Evolutionary conservation across 352 stramenopile genomes (phyloP), one percentile per base, ranked within the genome.

Genomic region (Pythium phragmitis): DNA sequence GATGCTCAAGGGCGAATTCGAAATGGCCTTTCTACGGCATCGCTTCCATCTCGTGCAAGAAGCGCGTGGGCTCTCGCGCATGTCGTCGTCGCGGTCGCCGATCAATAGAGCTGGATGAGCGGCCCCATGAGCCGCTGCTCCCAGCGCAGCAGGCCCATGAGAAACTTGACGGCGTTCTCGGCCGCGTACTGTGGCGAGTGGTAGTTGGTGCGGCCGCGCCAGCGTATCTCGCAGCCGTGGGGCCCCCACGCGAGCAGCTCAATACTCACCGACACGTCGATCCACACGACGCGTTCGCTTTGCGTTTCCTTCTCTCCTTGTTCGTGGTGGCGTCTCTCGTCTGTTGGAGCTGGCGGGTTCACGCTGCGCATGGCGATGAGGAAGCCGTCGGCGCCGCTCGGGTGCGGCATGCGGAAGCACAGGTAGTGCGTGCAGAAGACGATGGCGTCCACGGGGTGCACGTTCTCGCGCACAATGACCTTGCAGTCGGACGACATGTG

Each of bases 31-130:
- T 65, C 65, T 94, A 39, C 73, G 82, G 17, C 85, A 94, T 59
- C 82, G 84, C 4, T 91, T 93, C 66, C 84, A 93, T 56, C 72
- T 90, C 50, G 78, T 92, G 51, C 80, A 92, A 63, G 83, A 92
- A 60, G 72, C 76, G 16, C 70, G 76, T 11, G 80, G 83, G 3
- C 75, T 91, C 46, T 91, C 82, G 13, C 65, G 82, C 5, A 75
- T 89, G 62, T 75, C 81, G 16, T 69, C 79, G 17, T 79, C 72
- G n/a, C 76, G 33, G 16, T 28, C 28, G 21, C 46, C 30, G 17
- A 21, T 36, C 65, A 66, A n/a, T 77, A 81, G n/a, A 73, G 34
- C 52, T 60, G 41, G 21, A 69, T 53, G 14, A 57, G 60, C 28
- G 57, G 67, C 7, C 63, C 63, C 3, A 65, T 42, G 53, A 74